Base-by-base conservation (phyloP, 257 asterid species). In the Osmanthus fragrans region DNA sequence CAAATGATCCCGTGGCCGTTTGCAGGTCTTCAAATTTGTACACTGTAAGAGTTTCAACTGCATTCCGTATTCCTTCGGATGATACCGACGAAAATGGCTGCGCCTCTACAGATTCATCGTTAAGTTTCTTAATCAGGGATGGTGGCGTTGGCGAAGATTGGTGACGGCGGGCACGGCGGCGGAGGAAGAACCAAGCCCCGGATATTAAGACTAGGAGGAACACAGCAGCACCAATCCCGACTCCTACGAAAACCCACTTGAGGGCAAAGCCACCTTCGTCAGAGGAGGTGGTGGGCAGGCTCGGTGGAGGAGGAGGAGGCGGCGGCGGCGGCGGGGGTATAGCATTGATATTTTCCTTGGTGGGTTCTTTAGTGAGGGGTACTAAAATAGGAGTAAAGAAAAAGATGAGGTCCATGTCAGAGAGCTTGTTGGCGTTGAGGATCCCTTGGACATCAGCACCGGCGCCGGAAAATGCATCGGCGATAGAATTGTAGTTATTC, bases 11-110 rank as follows among this genome's bases (percentile, higher is more conserved):
- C 0, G 94, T 89, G 51, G 94, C 94, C 27, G 64, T 82, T 71
- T 86, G 84, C 82, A 91, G 7, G 0, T 91, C 92, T 64, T 86
- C 88, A 30, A 82, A 79, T 63, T 66, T 84, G 83, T 91, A 91
- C 6, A 85, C 4, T 23, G 84, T 87, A 25, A 91, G 89, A 13
- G 84, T 80, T 70, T 85, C 94, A 3, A 83, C 29, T 21, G 87
- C 85, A 71, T 45, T 65, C 37, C 79, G 81, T 73, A 88, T 42
- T 4, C 86, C 84, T 66, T 82, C 80, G 1, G 91, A 71, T 0
- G 85, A 80, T 2, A 73, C 49, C 7, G 89, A 83, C 37, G 83
- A 81, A 42, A 51, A 39, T 25, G 80, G 56, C 27, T 45, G 54
- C 6, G 64, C 8, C 63, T 73, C 77, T 15, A 74, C 84, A 2